Conservation (phyloP, 73 alveolate species). For the Breviolum minutum region DNA sequence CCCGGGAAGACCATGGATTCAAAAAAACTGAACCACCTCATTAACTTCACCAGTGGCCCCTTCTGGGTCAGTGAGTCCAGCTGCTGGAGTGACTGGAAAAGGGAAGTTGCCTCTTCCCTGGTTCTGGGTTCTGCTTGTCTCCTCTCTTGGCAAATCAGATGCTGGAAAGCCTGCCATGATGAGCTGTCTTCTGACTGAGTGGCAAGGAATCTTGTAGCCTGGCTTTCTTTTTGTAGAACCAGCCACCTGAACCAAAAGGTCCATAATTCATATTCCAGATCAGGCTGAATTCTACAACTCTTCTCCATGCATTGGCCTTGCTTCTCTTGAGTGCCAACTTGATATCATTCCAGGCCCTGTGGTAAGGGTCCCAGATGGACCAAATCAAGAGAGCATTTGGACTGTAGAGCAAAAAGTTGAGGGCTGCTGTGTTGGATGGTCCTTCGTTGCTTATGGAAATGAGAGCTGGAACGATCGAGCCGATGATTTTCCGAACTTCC, state of each 20-base stretch:
- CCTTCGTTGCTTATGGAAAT: too few species aligned
- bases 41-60: constrained; percentile 30
- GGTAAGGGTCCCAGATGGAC: constrained; percentile 26
- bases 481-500: too few species aligned
- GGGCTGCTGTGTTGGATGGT: background rate
- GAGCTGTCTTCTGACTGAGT: background rate
- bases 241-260: background rate
- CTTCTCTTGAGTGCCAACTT: background rate
- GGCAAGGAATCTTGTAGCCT: background rate
- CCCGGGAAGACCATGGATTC: background rate
- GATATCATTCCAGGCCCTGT: constrained; percentile 57
- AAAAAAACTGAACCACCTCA: constrained; percentile 22
- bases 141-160: background rate
- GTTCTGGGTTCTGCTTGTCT: background rate
- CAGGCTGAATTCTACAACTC: constrained; percentile 5
- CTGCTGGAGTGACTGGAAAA: background rate
- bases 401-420: background rate
- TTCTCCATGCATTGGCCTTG: background rate
- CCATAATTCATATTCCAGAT: background rate
- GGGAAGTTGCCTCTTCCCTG: background rate
- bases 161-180: background rate
- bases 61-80: background rate
- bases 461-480: too few species aligned
- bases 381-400: background rate
- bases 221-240: background rate